phyloP scores from a whole-genome alignment of 345 rosid species.

The Erucastrum elatum region DNA sequence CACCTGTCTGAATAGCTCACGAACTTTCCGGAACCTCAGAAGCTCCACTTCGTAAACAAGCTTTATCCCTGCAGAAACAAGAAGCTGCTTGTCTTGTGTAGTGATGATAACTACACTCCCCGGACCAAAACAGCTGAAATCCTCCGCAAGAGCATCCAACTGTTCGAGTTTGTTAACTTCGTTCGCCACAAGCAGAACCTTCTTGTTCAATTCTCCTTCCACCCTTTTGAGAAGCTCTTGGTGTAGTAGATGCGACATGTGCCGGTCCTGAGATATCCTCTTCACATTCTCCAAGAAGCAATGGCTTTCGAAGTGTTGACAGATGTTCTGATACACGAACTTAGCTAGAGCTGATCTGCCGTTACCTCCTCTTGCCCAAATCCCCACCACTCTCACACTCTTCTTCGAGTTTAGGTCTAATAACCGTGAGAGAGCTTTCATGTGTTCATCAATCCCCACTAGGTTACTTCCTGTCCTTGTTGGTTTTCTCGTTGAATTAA shows the following conservation, averaged over 20 bases:
- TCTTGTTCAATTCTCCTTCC: constrained; percentile 13
- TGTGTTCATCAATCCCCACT: constrained; percentile 35
- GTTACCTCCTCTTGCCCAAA: constrained; percentile 31
- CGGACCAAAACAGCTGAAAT: constrained; percentile 31
- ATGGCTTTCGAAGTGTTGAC: constrained; percentile 19
- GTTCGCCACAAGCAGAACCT: constrained; percentile 33
- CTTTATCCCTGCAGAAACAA: not conserved
- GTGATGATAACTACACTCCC: constrained; percentile 36
- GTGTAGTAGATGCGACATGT: constrained; percentile 10
- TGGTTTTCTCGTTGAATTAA: not conserved
- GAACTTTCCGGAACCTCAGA: constrained; percentile 10
- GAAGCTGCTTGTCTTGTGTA: constrained; percentile 35
- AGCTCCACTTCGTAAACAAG: constrained; percentile 22
- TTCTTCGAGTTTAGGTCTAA: constrained; percentile 13
- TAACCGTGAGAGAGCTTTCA: not conserved
- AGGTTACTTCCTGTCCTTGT: not conserved
- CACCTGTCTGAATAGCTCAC: constrained; percentile 24
- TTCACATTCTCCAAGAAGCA: constrained; percentile 24
- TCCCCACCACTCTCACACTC: constrained; percentile 22
- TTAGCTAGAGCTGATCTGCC: constrained; percentile 28
- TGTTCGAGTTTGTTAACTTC: constrained; percentile 22
- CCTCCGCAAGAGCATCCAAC: constrained; percentile 32
- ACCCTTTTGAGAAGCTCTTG: constrained; percentile 1
- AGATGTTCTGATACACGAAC: constrained; percentile 6
- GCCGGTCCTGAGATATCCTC: not conserved